phyloP scores from a whole-genome alignment of 768 basidiomycete genomes.

The Termitomyces sp. region DNA sequence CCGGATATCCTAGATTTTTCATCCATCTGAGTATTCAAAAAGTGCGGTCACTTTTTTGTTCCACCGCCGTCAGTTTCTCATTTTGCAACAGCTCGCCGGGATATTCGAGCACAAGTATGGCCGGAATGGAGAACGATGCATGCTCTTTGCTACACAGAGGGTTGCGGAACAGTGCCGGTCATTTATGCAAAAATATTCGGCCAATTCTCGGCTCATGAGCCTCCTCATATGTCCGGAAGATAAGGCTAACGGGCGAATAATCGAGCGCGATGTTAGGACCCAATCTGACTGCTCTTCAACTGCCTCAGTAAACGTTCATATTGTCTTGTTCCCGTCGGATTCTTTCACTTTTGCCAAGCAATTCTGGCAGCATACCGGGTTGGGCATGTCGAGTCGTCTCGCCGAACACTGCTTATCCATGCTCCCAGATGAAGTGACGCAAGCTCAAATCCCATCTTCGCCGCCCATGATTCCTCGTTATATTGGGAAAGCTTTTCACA shows the following conservation, averaged over 20 bases:
- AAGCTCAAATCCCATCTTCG: slow-evolving; percentile 21
- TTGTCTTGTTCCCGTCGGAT: slow-evolving; percentile 68
- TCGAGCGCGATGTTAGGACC: slow-evolving; percentile 19
- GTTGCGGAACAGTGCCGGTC: slow-evolving; percentile 71
- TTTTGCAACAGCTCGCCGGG: slow-evolving; percentile 54
- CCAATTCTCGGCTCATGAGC: slow-evolving; percentile 55
- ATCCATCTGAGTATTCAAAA: slow-evolving; percentile 81
- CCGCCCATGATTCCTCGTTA: slow-evolving; percentile 20
- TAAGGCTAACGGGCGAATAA: slow-evolving; percentile 22
- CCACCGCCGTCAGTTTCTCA: background rate
- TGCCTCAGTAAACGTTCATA: slow-evolving; percentile 61
- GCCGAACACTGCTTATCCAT: slow-evolving; percentile 79
- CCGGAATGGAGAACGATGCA: slow-evolving; percentile 59
- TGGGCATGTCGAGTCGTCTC: slow-evolving; percentile 83
- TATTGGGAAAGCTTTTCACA: slow-evolving; percentile 43
- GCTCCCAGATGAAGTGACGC: slow-evolving; percentile 41
- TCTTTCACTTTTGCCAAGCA: slow-evolving; percentile 67
- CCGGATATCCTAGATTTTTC: slow-evolving; percentile 94
- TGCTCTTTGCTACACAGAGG: slow-evolving; percentile 71
- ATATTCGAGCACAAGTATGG: slow-evolving; percentile 81
- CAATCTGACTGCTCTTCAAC: slow-evolving; percentile 15
- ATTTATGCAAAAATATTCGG: slow-evolving; percentile 57
- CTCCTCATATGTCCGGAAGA: slow-evolving; percentile 66
- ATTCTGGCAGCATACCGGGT: slow-evolving; percentile 95
- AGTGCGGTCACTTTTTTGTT: slow-evolving; percentile 34